Percentiles rank a stretch among this genome's conserved stretches.
Conservation (phyloP, 495 filamentous ascomycete species). For the Lepraria neglecta region DNA sequence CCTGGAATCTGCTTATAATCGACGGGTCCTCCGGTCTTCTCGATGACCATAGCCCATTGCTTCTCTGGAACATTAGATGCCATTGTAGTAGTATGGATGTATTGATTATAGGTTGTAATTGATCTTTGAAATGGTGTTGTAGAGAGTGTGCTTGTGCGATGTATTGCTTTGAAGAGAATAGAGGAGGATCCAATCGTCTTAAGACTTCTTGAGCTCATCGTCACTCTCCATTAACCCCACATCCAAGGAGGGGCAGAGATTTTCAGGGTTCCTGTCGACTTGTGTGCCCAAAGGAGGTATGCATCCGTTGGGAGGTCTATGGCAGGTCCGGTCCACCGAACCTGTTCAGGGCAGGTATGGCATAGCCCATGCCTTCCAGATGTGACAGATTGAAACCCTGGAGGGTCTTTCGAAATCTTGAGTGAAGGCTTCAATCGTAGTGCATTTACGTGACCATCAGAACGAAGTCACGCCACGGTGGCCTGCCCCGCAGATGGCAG, state of each 20-base stretch:
- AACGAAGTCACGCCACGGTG: too few species aligned
- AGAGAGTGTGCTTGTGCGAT: not conserved
- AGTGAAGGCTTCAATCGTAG: too few species aligned
- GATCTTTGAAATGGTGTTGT: not conserved
- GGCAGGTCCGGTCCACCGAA: conserved; percentile 9
- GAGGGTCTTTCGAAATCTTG: too few species aligned
- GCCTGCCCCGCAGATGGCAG: too few species aligned
- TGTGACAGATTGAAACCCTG: not conserved
- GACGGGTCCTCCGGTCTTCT: conserved; percentile 65
- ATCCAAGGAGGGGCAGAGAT: conserved; percentile 4
- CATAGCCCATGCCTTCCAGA: not conserved
- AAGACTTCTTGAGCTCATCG: not conserved
- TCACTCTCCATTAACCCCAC: conserved; percentile 10
- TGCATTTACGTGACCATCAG: too few species aligned
- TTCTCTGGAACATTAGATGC: conserved; percentile 50
- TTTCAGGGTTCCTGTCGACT: not conserved
- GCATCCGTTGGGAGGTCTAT: conserved; percentile 1
- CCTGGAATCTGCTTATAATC: conserved; percentile 68
- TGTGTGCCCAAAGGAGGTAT: not conserved
- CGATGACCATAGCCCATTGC: conserved; percentile 84
- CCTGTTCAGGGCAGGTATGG: not conserved
- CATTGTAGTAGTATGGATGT: conserved; percentile 15
- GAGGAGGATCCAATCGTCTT: conserved; percentile 4
- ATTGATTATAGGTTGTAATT: not conserved
- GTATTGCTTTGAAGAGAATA: not conserved